Evolutionary conservation across 176 grass and related monocot species (phyloP).

Genomic region (Oryza officinalis): DNA sequence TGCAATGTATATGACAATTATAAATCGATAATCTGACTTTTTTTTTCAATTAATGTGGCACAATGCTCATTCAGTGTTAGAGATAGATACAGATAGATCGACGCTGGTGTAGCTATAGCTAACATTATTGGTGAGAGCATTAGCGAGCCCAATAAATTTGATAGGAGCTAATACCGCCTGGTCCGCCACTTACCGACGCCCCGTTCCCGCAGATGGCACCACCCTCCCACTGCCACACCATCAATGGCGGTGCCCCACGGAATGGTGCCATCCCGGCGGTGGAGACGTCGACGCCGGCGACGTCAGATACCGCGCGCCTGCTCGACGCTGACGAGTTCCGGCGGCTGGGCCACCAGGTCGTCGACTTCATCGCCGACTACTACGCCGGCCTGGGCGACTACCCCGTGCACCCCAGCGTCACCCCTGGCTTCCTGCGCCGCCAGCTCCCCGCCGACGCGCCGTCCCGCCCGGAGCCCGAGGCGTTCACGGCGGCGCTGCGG

Average conservation of each 20-base stretch:
- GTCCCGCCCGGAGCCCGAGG: not conserved
- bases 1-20: too few species aligned
- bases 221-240: constrained; percentile 24
- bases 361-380: constrained; percentile 73
- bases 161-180: too few species aligned
- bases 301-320: not conserved
- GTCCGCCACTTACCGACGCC: not conserved
- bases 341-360: constrained; percentile 25
- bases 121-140: not conserved
- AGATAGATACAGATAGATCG: too few species aligned
- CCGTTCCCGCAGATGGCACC: constrained; percentile 24
- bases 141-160: not conserved
- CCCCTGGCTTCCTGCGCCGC: not conserved
- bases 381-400: constrained; percentile 40
- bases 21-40: too few species aligned
- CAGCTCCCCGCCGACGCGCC: constrained; percentile 35
- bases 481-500: constrained; percentile 15
- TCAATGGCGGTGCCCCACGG: not conserved
- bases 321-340: constrained; percentile 58
- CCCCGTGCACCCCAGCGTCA: constrained; percentile 47
- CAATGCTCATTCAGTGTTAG: too few species aligned
- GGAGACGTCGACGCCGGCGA: not conserved
- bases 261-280: not conserved
- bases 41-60: too few species aligned
- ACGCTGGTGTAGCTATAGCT: too few species aligned